These are phyloP conservation scores for Heliamphora pulchella DNA, from an alignment of 179 eudicot genomes.

Conservation along the genomic window DNA sequence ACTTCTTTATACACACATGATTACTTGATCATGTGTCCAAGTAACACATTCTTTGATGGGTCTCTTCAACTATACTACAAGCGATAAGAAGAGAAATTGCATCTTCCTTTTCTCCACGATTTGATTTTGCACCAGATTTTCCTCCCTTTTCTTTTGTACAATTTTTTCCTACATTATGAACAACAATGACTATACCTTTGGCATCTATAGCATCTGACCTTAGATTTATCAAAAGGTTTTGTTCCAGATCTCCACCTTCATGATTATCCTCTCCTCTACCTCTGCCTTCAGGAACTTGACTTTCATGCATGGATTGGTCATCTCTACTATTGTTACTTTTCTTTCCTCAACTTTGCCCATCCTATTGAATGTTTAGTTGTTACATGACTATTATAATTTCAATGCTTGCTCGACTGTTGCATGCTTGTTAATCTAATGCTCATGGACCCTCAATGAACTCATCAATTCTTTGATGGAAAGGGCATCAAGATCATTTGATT, in stretches of 20 bases:
- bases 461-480: background rate
- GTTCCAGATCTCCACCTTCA: background rate
- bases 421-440: background rate
- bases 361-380: background rate
- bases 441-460: background rate
- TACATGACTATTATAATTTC: background rate
- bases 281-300: background rate
- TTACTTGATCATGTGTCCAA: background rate
- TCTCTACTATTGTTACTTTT: background rate
- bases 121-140: background rate
- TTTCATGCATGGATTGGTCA: background rate
- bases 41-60: background rate
- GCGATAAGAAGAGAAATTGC: too few relatives aligned
- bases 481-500: background rate
- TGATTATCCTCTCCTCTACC: background rate
- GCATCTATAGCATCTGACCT: too few relatives aligned
- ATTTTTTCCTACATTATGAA: background rate
- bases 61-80: background rate
- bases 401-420: background rate
- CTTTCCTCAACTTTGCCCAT: background rate
- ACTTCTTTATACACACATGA: background rate
- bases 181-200: too few relatives aligned
- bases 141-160: background rate
- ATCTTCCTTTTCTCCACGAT: background rate
- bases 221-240: too few relatives aligned